These are phyloP conservation scores for Pseudonitzschia pungens DNA, from an alignment of 108 stramenopile genomes.

Conservation along the genomic window DNA sequence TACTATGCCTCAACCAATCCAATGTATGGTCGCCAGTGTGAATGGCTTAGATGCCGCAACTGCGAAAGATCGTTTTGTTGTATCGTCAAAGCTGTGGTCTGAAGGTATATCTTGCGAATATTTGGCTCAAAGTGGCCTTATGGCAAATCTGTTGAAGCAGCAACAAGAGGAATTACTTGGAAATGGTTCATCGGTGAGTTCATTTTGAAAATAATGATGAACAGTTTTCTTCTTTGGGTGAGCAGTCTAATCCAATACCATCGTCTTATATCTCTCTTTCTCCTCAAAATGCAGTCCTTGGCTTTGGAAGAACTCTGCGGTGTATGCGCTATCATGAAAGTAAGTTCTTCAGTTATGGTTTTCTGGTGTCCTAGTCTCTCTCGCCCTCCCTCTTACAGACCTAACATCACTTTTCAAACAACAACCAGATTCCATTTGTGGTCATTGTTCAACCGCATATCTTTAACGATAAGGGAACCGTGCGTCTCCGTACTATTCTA, in stretches of 20 bases:
- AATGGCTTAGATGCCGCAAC: slow-evolving; percentile 62
- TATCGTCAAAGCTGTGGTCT: slow-evolving; percentile 65
- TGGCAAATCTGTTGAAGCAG: slow-evolving; percentile 56
- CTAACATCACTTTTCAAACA: not conserved
- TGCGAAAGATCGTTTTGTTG: slow-evolving; percentile 47
- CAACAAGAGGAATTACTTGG: slow-evolving; percentile 34
- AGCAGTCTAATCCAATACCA: not conserved
- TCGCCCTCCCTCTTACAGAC: not conserved
- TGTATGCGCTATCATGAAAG: slow-evolving; percentile 64
- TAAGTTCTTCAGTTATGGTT: not conserved
- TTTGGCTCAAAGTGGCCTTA: slow-evolving; percentile 64
- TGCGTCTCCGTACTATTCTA: slow-evolving; percentile 59
- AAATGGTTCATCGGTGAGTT: not conserved
- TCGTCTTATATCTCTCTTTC: not conserved
- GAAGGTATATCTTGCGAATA: slow-evolving; percentile 79
- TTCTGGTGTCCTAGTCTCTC: slow-evolving; percentile 2
- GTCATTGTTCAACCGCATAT: slow-evolving; percentile 77
- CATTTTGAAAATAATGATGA: too few relatives aligned
- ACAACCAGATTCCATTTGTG: slow-evolving; percentile 60
- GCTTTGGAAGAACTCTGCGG: slow-evolving; percentile 65
- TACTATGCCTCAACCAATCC: slow-evolving; percentile 36
- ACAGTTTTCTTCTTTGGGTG: not conserved
- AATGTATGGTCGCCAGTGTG: slow-evolving; percentile 59
- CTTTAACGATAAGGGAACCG: slow-evolving; percentile 62
- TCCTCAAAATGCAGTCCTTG: slow-evolving; percentile 45